Percentiles rank a stretch among this genome's conserved stretches.
Conservation (phyloP, 208 protist species). For the Tritrichomonas foetus region DNA sequence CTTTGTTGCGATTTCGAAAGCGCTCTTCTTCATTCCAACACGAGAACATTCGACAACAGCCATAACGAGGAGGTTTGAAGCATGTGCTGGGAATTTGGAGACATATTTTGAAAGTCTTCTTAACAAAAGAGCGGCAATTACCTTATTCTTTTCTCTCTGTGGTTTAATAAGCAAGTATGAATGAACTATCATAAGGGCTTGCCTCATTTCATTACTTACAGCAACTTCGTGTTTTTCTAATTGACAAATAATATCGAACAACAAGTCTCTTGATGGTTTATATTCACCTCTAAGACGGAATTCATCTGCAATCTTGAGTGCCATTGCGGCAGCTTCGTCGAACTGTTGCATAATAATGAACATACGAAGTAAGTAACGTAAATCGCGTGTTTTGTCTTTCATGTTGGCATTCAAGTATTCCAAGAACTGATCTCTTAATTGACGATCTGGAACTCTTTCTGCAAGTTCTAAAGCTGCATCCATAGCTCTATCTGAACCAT, state of each 20-base stretch:
- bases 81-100: not conserved
- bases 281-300: not conserved
- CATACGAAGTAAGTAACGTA: not conserved
- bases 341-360: slow-evolving; percentile 32
- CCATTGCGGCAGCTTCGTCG: not conserved
- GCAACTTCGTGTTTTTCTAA: not conserved
- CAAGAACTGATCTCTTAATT: not conserved
- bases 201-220: not conserved
- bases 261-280: not conserved
- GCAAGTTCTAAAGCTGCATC: not conserved
- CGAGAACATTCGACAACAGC: not conserved
- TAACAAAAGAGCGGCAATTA: not conserved
- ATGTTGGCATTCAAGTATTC: not conserved
- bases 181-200: not conserved
- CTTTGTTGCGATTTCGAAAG: not conserved
- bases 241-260: not conserved
- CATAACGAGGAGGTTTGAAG: not conserved
- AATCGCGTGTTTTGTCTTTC: not conserved
- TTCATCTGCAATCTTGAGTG: not conserved
- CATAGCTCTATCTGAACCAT: not conserved
- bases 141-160: not conserved
- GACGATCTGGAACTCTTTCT: not conserved
- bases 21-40: not conserved
- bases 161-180: not conserved
- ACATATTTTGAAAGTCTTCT: not conserved